Base-by-base conservation (phyloP, 108 stramenopile genomes). In the Discostella stelligeroides region DNA sequence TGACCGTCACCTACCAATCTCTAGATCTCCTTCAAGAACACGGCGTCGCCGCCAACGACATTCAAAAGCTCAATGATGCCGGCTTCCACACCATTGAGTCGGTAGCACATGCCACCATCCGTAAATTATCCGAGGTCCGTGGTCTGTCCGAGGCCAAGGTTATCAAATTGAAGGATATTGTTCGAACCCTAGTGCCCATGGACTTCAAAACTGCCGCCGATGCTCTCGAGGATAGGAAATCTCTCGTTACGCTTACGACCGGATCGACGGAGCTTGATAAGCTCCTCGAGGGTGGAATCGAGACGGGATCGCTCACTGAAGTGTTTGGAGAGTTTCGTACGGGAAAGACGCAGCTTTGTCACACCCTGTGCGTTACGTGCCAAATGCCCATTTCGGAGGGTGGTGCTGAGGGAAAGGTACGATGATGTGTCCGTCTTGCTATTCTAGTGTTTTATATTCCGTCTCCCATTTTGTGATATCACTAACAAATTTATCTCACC, bases 271-370 rank as follows among this genome's bases (percentile, higher is more conserved):
- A 99, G 62, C 84, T 99, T 38, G 98, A 99, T 84, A 95, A 97
- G 79, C 84, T 99, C 9, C 67, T 96, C 25, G 95, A 91, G 59
- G 99, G 99, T 11, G 99, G 99, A 14, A 93, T 99, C 62, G 99
- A 99, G 77, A 99, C 98, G 11, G 98, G 98, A 13, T 89, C 87
- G 21, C 83, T 99, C 56, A 99, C 99, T 7, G 99, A 99, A 82
- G 96, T 99, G 39, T 99, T 98, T 78, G 97, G 97, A 39, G 95
- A 96, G 72, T 94, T 94, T 59, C 85, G 91, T 42, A 99, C 98
- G 15, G 98, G 98, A 21, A 98, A 99, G 85, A 99, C 99, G 9
- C 98, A 99, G 81, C 88, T 99, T 38, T 99, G 99, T 73, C 99
- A 99, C 77, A 99, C 99, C 13, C 88, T 99, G 1, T 99, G 99